Percentiles rank a stretch among this genome's conserved stretches.
Evolutionary conservation across 495 filamentous ascomycete species (phyloP).

Genomic region (Daldinia childiae): DNA sequence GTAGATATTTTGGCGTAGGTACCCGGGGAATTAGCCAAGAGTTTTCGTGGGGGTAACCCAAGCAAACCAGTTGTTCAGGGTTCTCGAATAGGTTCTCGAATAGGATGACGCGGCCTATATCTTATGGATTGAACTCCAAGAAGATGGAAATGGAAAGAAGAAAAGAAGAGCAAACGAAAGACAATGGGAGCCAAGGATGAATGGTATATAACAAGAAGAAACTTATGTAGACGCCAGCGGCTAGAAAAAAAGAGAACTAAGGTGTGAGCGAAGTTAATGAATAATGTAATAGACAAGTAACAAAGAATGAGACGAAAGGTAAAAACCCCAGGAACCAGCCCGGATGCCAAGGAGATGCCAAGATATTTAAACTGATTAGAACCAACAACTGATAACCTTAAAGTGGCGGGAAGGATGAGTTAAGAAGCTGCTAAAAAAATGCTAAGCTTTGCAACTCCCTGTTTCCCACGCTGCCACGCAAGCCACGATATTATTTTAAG

Average conservation of each 20-base stretch:
- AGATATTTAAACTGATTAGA: not conserved
- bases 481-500: no score
- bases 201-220: not conserved
- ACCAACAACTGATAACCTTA: not conserved
- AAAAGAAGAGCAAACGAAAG: constrained; percentile 10
- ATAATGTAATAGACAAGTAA: constrained; percentile 1
- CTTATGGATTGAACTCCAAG: not conserved
- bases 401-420: not conserved
- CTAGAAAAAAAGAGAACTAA: not conserved
- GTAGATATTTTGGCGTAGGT: not conserved
- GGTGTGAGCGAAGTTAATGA: not conserved
- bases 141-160: not conserved
- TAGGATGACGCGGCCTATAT: constrained; percentile 30
- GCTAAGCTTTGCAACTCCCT: no score
- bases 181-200: not conserved
- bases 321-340: constrained; percentile 28
- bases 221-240: not conserved
- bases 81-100: constrained; percentile 5
- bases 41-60: constrained; percentile 21
- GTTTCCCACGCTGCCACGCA: no score
- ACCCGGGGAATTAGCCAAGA: constrained; percentile 15
- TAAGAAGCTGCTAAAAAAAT: not conserved
- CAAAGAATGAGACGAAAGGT: constrained; percentile 10
- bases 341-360: constrained; percentile 24
- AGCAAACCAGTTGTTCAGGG: constrained; percentile 23